Evolutionary conservation across 2,329 filamentous ascomycete species (phyloP).

Genomic region (Colletotrichum higginsianum): DNA sequence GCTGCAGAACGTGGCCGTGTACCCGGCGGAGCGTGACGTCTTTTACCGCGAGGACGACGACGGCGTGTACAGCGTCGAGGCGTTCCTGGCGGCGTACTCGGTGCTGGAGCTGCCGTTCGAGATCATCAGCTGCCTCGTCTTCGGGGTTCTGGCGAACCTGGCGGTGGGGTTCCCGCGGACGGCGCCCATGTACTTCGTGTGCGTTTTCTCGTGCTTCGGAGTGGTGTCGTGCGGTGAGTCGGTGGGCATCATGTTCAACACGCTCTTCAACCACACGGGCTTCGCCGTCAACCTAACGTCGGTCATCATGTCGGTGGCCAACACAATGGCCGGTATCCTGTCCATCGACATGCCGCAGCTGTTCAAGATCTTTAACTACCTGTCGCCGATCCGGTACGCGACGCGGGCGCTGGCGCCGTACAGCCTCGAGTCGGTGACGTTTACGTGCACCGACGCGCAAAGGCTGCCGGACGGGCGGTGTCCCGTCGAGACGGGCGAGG

Average conservation of each 20-base stretch:
- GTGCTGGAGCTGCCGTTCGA: conserved; percentile 81
- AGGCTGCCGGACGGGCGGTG: conserved; percentile 73
- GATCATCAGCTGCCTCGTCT: conserved; percentile 74
- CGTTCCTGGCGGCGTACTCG: conserved; percentile 80
- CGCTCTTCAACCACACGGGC: conserved; percentile 79
- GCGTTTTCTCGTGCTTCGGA: conserved; percentile 79
- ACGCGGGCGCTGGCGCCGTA: conserved; percentile 78
- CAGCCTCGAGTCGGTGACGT: conserved; percentile 71
- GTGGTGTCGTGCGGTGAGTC: conserved; percentile 83
- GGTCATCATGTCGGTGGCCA: conserved; percentile 78
- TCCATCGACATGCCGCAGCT: conserved; percentile 78
- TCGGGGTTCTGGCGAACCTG: conserved; percentile 74
- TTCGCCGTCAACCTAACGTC: conserved; percentile 83
- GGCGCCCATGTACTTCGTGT: conserved; percentile 75
- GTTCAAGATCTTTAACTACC: conserved; percentile 78
- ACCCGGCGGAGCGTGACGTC: conserved; percentile 80
- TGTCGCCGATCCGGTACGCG: conserved; percentile 80
- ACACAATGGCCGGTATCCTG: conserved; percentile 80
- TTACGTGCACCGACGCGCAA: conserved; percentile 75
- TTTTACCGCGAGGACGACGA: conserved; percentile 85
- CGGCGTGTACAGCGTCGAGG: conserved; percentile 78
- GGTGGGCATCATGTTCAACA: conserved; percentile 85
- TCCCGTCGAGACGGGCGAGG: conserved; percentile 74
- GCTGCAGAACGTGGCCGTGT: conserved; percentile 84
- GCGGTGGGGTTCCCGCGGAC: conserved; percentile 77